Evolutionary conservation across 192 early-diverging fungal genomes (phyloP), one percentile per base, ranked within the genome.

Genomic region (Coemansia sp.): DNA sequence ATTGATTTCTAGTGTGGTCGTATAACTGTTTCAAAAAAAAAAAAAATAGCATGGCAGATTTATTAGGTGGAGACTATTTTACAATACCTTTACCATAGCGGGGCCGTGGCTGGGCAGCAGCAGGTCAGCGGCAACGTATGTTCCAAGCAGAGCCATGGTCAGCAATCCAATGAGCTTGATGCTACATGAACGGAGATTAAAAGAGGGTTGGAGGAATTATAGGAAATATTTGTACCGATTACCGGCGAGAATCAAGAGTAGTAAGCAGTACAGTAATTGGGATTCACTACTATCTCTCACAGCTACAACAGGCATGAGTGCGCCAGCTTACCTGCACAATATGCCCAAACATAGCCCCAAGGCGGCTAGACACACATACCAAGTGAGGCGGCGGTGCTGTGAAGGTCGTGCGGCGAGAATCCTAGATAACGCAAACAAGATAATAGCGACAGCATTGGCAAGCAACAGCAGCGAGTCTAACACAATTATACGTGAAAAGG

Each of bases 141-240:
- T 38, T 14, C 91, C 92, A 49, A 93, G 86, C 10, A 94, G 62
- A 2, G 90, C 88, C 15, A 89, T 84, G 21, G 85, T 85, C 68
- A 98, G 89, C 10, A 98, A 53, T 0, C 95, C 95, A 33, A 94
- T 88, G 88, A 93, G 92, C 68, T 98, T 98, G 23, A 92, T 83
- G 77, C 87, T 89, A 49, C 75, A 64, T 1, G 85, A 88, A 42
- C 79, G 59, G 23, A 18, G 7, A 53, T 25, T 15, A 15, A 17
- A 38, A 1, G 6, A 38, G 1, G 0, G n/a, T n/a, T 13, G 36
- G 10, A 38, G 36, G 10, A 38, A 17, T 38, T 1, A 38, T 17
- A 38, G 1, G 1, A 15, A n/a, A n/a, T n/a, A n/a, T n/a, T n/a
- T n/a, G n/a, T n/a, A n/a, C n/a, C n/a, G n/a, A n/a, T n/a, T n/a